A percentile compares a stretch with the other conserved stretches of the same genome.
Evolutionary conservation across 768 basidiomycete species (phyloP).

Genomic region (Agrocybe praecox): DNA sequence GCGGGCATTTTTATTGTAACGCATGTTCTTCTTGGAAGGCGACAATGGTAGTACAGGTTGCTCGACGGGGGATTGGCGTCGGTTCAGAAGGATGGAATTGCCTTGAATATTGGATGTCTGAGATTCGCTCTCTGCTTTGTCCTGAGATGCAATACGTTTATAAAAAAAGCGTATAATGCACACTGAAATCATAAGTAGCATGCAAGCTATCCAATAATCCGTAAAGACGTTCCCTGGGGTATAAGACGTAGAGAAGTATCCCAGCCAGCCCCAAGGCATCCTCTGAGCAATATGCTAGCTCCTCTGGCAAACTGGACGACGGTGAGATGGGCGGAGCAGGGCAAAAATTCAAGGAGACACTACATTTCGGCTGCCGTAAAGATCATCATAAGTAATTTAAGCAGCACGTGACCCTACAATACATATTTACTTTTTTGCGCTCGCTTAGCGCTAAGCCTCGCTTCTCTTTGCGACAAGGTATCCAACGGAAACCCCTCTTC

Average conservation of each 20-base stretch:
- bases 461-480: neutral
- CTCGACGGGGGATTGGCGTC: neutral
- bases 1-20: constrained; percentile 15
- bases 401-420: neutral
- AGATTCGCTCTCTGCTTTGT: constrained; percentile 7
- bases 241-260: neutral
- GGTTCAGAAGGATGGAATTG: neutral
- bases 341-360: too few relatives aligned
- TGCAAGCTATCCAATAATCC: constrained; percentile 15
- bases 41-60: neutral
- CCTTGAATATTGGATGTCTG: constrained; percentile 3
- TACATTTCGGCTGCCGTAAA: neutral
- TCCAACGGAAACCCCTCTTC: neutral
- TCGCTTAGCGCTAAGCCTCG: too few relatives aligned
- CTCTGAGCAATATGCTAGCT: neutral
- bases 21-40: constrained; percentile 16
- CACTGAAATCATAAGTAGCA: constrained; percentile 24
- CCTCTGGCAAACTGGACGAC: neutral
- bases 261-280: neutral
- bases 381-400: neutral
- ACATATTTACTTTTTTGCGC: neutral
- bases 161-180: constrained; percentile 29
- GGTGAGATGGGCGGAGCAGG: neutral
- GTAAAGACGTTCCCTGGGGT: neutral
- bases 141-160: constrained; percentile 19